phyloP scores from a whole-genome alignment of 2,329 filamentous ascomycete genomes.

The Rutstroemia sp. region DNA sequence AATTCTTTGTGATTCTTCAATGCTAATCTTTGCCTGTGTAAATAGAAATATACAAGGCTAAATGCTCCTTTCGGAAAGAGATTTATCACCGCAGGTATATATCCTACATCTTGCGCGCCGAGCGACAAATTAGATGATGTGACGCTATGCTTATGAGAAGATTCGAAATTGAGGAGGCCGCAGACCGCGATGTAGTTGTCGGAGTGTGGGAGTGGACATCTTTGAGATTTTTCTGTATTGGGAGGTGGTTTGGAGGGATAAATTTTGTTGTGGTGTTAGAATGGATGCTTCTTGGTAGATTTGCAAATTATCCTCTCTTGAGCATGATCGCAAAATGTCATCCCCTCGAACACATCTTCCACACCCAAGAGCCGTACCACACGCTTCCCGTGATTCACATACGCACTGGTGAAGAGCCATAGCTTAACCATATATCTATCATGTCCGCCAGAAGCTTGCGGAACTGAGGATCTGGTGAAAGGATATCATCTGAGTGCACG shows the following conservation, averaged over 20 bases:
- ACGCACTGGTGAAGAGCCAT: conserved; percentile 97
- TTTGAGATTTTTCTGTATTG: background rate
- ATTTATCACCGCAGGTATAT: conserved; percentile 78
- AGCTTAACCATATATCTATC: conserved; percentile 76
- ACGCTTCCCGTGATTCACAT: conserved; percentile 76
- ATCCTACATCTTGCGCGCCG: conserved; percentile 77
- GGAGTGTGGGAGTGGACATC: background rate
- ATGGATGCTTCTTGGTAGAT: conserved; percentile 66
- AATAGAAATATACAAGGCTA: conserved; percentile 72
- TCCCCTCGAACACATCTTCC: conserved; percentile 86
- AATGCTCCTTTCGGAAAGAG: conserved; percentile 75
- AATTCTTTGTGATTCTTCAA: conserved; percentile 34
- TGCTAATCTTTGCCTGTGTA: conserved; percentile 57
- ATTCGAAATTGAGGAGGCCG: background rate
- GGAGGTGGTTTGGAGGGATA: conserved; percentile 6
- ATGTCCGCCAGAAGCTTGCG: conserved; percentile 67
- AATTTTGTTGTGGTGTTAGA: conserved; percentile 7
- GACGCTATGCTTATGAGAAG: conserved; percentile 59
- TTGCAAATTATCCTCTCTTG: conserved; percentile 74
- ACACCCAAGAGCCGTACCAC: conserved; percentile 76
- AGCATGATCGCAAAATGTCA: conserved; percentile 90
- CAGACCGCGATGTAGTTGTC: conserved; percentile 1
- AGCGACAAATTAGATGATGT: conserved; percentile 63
- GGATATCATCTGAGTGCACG: conserved; percentile 75
- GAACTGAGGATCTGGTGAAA: conserved; percentile 70